Evolutionary conservation across 495 filamentous ascomycete genomes (phyloP), one percentile per base, ranked within the genome.

Genomic region (Aspergillus sclerotiicarbonarius): DNA sequence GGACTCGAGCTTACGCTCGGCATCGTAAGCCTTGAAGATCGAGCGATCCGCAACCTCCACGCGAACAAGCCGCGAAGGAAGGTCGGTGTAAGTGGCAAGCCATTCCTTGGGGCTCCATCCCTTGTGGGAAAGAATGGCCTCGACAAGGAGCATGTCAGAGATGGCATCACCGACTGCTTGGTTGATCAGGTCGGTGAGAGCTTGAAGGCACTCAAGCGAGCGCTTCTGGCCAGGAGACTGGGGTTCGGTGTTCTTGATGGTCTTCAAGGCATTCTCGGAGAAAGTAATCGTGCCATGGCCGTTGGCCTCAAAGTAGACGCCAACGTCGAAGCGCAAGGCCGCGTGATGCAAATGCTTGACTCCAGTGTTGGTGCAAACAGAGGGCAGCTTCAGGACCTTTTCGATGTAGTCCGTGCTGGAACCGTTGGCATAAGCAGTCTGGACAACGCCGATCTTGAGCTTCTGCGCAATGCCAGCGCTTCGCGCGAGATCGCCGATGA

Each of bases 261-360:
- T 79, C 62, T 87, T 87, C 9, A 93, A 69, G 0, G 94, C 92
- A 46, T 85, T 81, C 35, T 86, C 84, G 3, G 91, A 96, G 81
- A 98, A 98, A 39, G 96, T 85, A 21, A 98, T 90, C 21, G 94
- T 98, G 53, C 94, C 94, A 71, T 98, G 94, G 49, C 94, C 94
- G 66, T 98, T 98, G 50, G 94, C 94, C 74, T 98, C 94, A 66
- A 98, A 98, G 74, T 98, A 98, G 53, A 98, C 91, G 43, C 94
- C 94, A 51, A 96, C 86, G 66, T 98, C 95, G 63, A 91, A 95
- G 20, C 87, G 87, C 53, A 88, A 82, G 30, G 94, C 94, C 15
- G 90, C 94, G 67, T 98, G 95, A 75, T 98, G 94, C 41, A 98
- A 87, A 69, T 96, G 87, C 79, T 98, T 98, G 45, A 98, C 95